Percentiles rank a stretch among this genome's conserved stretches.
phyloP scores from a whole-genome alignment of 306 rosid species.

The Amphicarpaea edgeworthii region DNA sequence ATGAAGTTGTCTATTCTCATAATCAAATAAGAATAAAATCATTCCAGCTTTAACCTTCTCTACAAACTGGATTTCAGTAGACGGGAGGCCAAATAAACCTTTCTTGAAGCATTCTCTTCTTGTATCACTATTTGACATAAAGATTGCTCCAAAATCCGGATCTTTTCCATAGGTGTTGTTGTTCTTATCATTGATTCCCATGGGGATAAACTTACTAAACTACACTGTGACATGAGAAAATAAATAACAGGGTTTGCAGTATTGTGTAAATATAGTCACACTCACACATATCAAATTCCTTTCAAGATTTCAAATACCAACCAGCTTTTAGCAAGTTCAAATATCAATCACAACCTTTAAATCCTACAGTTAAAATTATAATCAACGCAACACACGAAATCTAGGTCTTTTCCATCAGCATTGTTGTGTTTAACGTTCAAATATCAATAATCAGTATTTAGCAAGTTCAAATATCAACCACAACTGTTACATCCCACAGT shows the following conservation, averaged over 20 bases:
- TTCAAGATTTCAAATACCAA: constrained; percentile 32
- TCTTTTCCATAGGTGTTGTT: constrained; percentile 48
- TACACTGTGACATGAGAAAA: constrained; percentile 43
- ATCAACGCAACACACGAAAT: too few species aligned
- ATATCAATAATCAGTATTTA: constrained; percentile 31
- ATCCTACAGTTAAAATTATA: neutral
- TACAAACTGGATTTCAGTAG: constrained; percentile 51
- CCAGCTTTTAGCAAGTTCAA: constrained; percentile 31
- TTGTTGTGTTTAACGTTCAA: too few species aligned
- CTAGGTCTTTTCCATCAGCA: too few species aligned
- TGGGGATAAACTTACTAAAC: constrained; percentile 38
- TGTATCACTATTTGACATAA: constrained; percentile 48
- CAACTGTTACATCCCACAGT: neutral
- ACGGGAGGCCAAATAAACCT: constrained; percentile 49
- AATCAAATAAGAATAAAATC: constrained; percentile 68
- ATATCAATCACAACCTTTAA: neutral
- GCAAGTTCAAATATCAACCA: constrained; percentile 17
- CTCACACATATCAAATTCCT: neutral
- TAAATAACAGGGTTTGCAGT: constrained; percentile 32
- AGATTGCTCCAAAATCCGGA: constrained; percentile 62
- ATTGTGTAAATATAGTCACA: constrained; percentile 33
- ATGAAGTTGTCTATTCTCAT: constrained; percentile 62
- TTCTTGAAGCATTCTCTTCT: constrained; percentile 48
- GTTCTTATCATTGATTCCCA: constrained; percentile 46
- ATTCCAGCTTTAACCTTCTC: constrained; percentile 61